phyloP scores from a whole-genome alignment of 306 rosid genomes.

The Lithocarpus polystachyus region DNA sequence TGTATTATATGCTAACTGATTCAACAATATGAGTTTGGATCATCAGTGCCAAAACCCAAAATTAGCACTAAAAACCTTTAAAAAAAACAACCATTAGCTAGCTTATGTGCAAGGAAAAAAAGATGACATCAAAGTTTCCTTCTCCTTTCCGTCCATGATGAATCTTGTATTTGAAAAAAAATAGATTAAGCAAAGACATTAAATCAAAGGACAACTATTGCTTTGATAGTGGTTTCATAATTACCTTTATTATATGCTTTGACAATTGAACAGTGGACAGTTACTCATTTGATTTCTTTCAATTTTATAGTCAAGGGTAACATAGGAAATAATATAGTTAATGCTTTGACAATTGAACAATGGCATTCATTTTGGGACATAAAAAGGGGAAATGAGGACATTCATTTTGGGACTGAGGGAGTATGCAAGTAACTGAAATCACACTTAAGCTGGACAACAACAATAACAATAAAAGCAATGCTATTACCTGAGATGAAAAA shows the following conservation, averaged over 20 bases:
- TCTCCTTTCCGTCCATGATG: not conserved
- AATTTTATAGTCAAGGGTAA: too few species aligned
- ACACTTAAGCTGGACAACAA: constrained; percentile 15
- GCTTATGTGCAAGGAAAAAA: too few species aligned
- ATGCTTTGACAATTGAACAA: not conserved
- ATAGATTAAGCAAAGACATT: not conserved
- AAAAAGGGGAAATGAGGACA: not conserved
- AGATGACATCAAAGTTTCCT: not conserved
- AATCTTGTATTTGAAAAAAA: not conserved
- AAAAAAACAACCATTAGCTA: too few species aligned
- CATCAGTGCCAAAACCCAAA: not conserved
- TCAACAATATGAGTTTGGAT: not conserved
- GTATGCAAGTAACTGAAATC: not conserved
- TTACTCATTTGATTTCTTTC: not conserved
- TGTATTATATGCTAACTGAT: not conserved
- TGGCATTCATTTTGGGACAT: not conserved
- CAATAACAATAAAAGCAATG: constrained; percentile 1
- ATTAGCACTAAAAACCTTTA: not conserved
- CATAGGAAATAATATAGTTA: too few species aligned
- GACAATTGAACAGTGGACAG: not conserved
- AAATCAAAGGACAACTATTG: not conserved
- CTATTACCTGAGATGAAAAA: constrained; percentile 86
- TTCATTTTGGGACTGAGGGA: not conserved
- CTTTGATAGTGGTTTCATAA: not conserved
- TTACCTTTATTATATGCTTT: not conserved